Base-by-base conservation (phyloP, 1,139 yeast genomes). In the Lodderomyces theae region DNA sequence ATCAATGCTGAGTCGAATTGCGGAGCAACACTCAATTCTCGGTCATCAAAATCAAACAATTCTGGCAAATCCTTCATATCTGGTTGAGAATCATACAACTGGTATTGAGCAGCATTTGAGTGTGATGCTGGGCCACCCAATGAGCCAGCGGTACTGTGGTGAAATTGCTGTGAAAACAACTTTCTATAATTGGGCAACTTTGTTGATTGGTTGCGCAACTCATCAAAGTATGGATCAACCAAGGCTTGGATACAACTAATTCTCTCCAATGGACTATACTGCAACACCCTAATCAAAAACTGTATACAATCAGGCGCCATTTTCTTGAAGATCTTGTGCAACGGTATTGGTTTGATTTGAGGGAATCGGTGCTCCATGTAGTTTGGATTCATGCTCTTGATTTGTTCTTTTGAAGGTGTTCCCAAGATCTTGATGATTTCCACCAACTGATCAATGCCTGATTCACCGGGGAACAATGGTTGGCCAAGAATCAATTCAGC, bases 361-460 rank as follows among this genome's bases (percentile, higher is more conserved):
- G 98, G 98, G 72, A 92, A 92, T 58, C 88, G 86, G 66, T 92
- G 97, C 61, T 92, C 98, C 84, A 88, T 86, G 67, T 92, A 94
- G 64, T 89, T 90, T 44, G 97, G 96, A 64, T 92, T 92, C 98
- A 92, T 92, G 48, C 90, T 80, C 58, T 83, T 78, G 52, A 92
- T 92, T 64, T 92, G 97, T 39, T 89, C 96, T 47, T 86, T 80
- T 17, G 95, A 74, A 12, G 98, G 98, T 1, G 98, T 92, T 10
- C 98, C 98, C 58, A 92, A 73, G 23, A 92, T 88, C 63, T 92
- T 92, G 61, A 92, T 92, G 55, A 92, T 92, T 63, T 92, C 98
- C 19, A 92, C 98, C 57, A 92, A 76, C 64, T 92, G 98, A 64
- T 92, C 98, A 48, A 92, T 90, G 37, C 98, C 97, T 44, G 92